A percentile compares a stretch with the other conserved stretches of the same genome.
Evolutionary conservation across 2,329 filamentous ascomycete species (phyloP).

Genomic region (Calonectria henricotiae): DNA sequence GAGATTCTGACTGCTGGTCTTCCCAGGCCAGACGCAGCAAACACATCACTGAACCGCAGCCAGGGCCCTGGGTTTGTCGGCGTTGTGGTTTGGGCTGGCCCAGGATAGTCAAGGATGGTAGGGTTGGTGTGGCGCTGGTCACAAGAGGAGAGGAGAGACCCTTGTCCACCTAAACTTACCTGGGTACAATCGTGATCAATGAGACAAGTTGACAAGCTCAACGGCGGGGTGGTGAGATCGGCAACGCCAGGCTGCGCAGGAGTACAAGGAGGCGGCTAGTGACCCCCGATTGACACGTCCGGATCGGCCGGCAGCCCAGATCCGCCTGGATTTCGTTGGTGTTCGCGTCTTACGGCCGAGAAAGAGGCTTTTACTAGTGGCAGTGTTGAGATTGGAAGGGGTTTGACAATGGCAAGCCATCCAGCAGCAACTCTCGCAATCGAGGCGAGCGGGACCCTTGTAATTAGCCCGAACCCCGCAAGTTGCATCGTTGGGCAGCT

Average conservation of each 20-base stretch:
- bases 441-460: conserved; percentile 15
- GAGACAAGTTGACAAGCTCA: conserved; percentile 3
- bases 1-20: conserved; percentile 26
- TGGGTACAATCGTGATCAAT: conserved; percentile 9
- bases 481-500: conserved; percentile 23
- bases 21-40: conserved; percentile 8
- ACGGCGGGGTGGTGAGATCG: conserved; percentile 19
- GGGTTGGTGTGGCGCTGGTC: conserved; percentile 18
- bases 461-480: conserved; percentile 29
- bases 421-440: neutral
- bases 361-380: conserved; percentile 8
- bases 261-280: conserved; percentile 8
- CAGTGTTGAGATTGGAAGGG: conserved; percentile 13
- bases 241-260: conserved; percentile 17
- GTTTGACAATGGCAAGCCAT: neutral
- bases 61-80: conserved; percentile 32
- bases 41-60: conserved; percentile 25
- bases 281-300: conserved; percentile 17
- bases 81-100: conserved; percentile 24
- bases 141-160: neutral
- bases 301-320: conserved; percentile 15
- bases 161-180: conserved; percentile 19
- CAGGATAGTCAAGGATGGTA: neutral
- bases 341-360: conserved; percentile 2
- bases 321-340: conserved; percentile 12